phyloP scores from a whole-genome alignment of 495 filamentous ascomycete genomes.

The Thermothielavioides terrestris region DNA sequence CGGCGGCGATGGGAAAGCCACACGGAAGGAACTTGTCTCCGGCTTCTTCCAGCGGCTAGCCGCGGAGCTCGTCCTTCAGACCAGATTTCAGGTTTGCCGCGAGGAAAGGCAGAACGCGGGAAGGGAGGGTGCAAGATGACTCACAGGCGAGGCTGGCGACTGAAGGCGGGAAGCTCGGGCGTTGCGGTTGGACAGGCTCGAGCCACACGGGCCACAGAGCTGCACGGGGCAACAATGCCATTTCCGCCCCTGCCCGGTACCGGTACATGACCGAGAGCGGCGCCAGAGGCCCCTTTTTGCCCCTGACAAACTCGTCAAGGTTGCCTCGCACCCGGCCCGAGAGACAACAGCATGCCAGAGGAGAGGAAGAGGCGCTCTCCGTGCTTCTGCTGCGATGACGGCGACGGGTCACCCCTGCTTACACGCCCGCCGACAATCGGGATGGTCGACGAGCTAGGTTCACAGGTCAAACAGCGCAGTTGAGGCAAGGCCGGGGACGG shows the following conservation, averaged over 20 bases:
- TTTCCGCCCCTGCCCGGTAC: conserved; percentile 8
- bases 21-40: too few relatives aligned
- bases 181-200: conserved; percentile 9
- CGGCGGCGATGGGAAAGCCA: too few relatives aligned
- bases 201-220: conserved; percentile 16
- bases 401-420: too few relatives aligned
- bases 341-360: conserved; percentile 1
- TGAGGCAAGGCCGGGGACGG: too few relatives aligned
- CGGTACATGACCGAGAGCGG: conserved; percentile 1
- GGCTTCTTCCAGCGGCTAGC: too few relatives aligned
- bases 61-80: neutral
- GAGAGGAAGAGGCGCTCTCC: neutral
- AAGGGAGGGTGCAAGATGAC: conserved; percentile 12
- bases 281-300: neutral
- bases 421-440: neutral
- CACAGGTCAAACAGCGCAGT: too few relatives aligned
- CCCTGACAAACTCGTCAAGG: conserved; percentile 5
- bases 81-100: neutral
- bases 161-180: conserved; percentile 6
- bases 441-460: too few relatives aligned
- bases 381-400: neutral
- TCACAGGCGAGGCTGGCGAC: conserved; percentile 16
- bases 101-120: neutral
- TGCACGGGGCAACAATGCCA: conserved; percentile 5
- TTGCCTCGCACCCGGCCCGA: conserved; percentile 3